phyloP scores from a whole-genome alignment of 345 rosid species.

The Noccaea caerulescens region DNA sequence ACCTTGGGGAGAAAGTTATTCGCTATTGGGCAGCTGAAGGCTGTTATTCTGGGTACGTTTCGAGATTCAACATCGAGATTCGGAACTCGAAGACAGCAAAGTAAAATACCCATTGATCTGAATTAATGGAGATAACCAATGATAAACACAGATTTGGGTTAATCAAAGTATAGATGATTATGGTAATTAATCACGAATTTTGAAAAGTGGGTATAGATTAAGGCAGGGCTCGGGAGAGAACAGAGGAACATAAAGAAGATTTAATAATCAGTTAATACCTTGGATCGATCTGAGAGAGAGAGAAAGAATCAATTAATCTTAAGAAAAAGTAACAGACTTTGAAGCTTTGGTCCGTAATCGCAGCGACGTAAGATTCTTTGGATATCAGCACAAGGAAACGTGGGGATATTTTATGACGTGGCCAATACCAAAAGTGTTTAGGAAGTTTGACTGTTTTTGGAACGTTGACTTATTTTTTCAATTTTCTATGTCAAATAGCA shows the following conservation, averaged over 20 bases:
- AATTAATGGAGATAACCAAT: neutral
- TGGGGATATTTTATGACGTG: conserved; percentile 32
- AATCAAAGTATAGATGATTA: conserved; percentile 1
- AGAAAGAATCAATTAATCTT: conserved; percentile 10
- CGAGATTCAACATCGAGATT: neutral
- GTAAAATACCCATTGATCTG: conserved; percentile 38
- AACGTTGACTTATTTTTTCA: conserved; percentile 10
- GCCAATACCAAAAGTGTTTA: conserved; percentile 18
- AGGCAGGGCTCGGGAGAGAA: conserved; percentile 7
- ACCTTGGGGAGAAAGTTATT: conserved; percentile 37
- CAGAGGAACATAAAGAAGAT: conserved; percentile 9
- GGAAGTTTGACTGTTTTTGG: conserved; percentile 17
- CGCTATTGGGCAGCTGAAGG: neutral
- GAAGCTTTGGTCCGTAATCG: conserved; percentile 38
- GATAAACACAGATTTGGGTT: neutral
- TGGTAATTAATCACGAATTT: neutral
- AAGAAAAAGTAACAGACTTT: conserved; percentile 25
- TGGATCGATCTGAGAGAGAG: conserved; percentile 11
- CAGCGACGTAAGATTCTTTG: conserved; percentile 40
- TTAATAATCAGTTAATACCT: conserved; percentile 5
- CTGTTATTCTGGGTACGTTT: conserved; percentile 13
- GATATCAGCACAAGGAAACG: conserved; percentile 33
- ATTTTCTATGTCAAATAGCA: neutral
- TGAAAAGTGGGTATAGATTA: neutral
- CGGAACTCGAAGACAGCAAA: conserved; percentile 32